Conservation (phyloP, 2,329 filamentous ascomycete genomes). For the Rhexocercosporidium sp. region DNA sequence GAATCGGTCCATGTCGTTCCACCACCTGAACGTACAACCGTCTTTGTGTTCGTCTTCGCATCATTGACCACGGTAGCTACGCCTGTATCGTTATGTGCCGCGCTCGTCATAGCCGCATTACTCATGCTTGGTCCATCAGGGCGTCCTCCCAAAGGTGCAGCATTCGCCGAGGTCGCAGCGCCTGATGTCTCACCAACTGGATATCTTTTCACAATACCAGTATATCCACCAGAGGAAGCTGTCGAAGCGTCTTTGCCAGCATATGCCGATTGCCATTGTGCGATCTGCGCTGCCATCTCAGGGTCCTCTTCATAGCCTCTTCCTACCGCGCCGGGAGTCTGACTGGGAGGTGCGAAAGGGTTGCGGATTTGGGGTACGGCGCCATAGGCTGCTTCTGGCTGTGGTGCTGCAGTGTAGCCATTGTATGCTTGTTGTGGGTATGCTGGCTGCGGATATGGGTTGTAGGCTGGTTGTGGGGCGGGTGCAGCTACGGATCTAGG, state of each 20-base stretch:
- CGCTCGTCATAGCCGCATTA: constrained; percentile 65
- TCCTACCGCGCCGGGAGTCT: constrained; percentile 41
- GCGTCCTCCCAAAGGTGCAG: constrained; percentile 47
- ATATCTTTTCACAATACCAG: constrained; percentile 41
- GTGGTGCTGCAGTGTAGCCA: constrained; percentile 31
- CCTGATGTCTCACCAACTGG: constrained; percentile 50
- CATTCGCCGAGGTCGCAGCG: constrained; percentile 51
- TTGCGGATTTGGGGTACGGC: constrained; percentile 76
- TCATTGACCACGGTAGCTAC: constrained; percentile 48
- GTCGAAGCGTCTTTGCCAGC: constrained; percentile 62
- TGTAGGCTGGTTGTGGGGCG: constrained; percentile 30
- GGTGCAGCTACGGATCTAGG: constrained; percentile 60
- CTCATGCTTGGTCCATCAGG: constrained; percentile 71
- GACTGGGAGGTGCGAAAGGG: constrained; percentile 71
- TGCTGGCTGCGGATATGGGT: constrained; percentile 29
- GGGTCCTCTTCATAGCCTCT: constrained; percentile 63
- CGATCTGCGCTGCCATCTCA: constrained; percentile 88
- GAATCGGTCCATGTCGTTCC: constrained; percentile 93
- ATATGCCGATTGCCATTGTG: constrained; percentile 94
- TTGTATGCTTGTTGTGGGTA: constrained; percentile 34
- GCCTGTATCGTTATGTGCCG: constrained; percentile 53
- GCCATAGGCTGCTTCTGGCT: constrained; percentile 48
- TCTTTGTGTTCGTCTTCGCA: constrained; percentile 72
- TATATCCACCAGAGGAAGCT: constrained; percentile 37
- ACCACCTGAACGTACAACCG: constrained; percentile 85